These are phyloP conservation scores for Warburgia ugandensis DNA, from an alignment of 164 flowering plant species.

Conservation along the genomic window DNA sequence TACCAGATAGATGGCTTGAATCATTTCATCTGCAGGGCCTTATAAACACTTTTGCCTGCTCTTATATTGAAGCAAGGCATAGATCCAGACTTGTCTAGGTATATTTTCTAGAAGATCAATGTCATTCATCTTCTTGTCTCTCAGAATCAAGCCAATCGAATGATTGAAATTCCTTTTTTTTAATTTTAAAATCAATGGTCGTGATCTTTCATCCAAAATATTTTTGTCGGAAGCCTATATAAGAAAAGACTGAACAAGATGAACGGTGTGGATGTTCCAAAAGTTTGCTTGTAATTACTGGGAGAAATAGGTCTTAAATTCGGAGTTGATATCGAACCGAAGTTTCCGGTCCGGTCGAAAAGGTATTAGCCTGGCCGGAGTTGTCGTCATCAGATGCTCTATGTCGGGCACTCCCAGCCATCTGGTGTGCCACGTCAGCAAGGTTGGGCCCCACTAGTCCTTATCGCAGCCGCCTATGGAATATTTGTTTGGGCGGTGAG, in stretches of 20 bases:
- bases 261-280: no score
- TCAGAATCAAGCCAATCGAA: no score
- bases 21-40: no score
- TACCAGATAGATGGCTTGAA: no score
- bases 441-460: slow-evolving; percentile 19
- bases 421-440: slow-evolving; percentile 30
- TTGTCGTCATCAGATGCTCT: slow-evolving; percentile 34
- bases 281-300: not conserved
- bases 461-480: slow-evolving; percentile 7
- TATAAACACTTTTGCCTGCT: no score
- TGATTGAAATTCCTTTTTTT: not conserved
- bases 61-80: no score
- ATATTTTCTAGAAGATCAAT: no score
- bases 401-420: slow-evolving; percentile 22
- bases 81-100: no score
- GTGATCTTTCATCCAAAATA: no score
- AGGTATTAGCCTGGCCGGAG: not conserved
- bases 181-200: not conserved
- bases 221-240: no score
- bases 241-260: no score
- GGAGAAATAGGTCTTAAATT: not conserved
- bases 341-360: not conserved
- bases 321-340: not conserved
- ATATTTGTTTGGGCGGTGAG: slow-evolving; percentile 17
- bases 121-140: no score